Evolutionary conservation across 495 filamentous ascomycete genomes (phyloP).

Genomic region (Thozetella sp.): DNA sequence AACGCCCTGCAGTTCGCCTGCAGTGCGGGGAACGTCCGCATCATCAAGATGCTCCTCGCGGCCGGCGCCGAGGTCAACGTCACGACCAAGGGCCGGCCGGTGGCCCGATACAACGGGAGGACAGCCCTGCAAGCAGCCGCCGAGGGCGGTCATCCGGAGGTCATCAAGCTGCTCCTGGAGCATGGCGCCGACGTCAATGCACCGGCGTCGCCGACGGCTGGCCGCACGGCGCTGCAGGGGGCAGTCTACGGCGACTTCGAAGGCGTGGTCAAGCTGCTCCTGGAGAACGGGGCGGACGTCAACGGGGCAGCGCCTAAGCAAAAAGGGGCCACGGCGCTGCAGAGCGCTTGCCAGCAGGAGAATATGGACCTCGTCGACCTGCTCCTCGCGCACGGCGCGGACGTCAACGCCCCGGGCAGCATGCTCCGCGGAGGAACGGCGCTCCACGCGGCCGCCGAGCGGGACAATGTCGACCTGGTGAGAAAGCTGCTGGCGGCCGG

Average conservation of each 20-base stretch:
- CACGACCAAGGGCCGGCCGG: background rate
- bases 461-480: slow-evolving; percentile 20
- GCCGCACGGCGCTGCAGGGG: slow-evolving; percentile 27
- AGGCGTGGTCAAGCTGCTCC: slow-evolving; percentile 15
- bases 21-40: slow-evolving; percentile 15
- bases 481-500: slow-evolving; percentile 1
- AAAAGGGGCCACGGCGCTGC: slow-evolving; percentile 30
- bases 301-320: slow-evolving; percentile 16
- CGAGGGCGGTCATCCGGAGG: slow-evolving; percentile 12
- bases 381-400: slow-evolving; percentile 23
- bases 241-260: slow-evolving; percentile 8
- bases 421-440: slow-evolving; percentile 18
- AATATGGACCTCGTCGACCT: slow-evolving; percentile 16
- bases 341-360: slow-evolving; percentile 25
- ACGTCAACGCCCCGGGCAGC: slow-evolving; percentile 22
- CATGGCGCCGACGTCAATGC: slow-evolving; percentile 30
- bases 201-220: slow-evolving; percentile 8
- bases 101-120: slow-evolving; percentile 11
- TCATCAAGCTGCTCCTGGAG: slow-evolving; percentile 20
- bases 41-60: slow-evolving; percentile 25
- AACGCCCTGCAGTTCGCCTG: slow-evolving; percentile 31
- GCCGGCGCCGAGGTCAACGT: slow-evolving; percentile 18
- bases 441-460: slow-evolving; percentile 21
- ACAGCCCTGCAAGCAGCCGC: slow-evolving; percentile 34
- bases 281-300: slow-evolving; percentile 18